phyloP scores from a whole-genome alignment of 129 eudicot genomes.

The Scalesia atractyloides region DNA sequence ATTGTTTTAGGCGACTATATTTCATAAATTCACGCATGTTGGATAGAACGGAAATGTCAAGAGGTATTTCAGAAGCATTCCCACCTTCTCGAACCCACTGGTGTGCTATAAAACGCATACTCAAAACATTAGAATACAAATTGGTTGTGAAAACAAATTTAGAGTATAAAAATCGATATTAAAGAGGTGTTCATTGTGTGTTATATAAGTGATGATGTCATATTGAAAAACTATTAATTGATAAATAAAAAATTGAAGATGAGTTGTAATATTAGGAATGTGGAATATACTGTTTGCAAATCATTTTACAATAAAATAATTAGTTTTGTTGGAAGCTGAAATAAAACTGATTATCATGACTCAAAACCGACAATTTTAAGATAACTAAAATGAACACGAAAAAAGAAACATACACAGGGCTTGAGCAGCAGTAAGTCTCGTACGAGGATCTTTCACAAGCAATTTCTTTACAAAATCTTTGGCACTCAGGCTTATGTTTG shows the following conservation, averaged over 20 bases:
- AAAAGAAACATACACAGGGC: constrained; percentile 78
- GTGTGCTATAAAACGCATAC: constrained; percentile 60
- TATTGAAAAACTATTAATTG: background rate
- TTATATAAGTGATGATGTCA: background rate
- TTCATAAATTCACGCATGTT: constrained; percentile 93
- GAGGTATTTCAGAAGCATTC: constrained; percentile 87
- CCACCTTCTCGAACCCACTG: constrained; percentile 99
- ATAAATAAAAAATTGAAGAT: background rate
- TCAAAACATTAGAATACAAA: background rate
- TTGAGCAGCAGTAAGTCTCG: constrained; percentile 97
- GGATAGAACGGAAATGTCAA: constrained; percentile 83
- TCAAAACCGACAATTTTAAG: background rate
- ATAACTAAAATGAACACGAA: constrained; percentile 3
- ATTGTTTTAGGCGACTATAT: constrained; percentile 88
- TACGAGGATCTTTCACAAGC: constrained; percentile 90
- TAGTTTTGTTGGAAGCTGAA: background rate
- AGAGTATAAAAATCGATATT: background rate
- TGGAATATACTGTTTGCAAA: background rate
- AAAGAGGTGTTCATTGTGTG: background rate
- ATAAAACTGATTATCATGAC: background rate
- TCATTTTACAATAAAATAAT: background rate
- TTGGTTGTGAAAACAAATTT: background rate
- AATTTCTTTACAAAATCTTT: constrained; percentile 91
- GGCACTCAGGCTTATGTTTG: constrained; percentile 72
- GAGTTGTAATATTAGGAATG: background rate